phyloP scores from a whole-genome alignment of 805 yeast species.

The Priceomyces haplophilus region DNA sequence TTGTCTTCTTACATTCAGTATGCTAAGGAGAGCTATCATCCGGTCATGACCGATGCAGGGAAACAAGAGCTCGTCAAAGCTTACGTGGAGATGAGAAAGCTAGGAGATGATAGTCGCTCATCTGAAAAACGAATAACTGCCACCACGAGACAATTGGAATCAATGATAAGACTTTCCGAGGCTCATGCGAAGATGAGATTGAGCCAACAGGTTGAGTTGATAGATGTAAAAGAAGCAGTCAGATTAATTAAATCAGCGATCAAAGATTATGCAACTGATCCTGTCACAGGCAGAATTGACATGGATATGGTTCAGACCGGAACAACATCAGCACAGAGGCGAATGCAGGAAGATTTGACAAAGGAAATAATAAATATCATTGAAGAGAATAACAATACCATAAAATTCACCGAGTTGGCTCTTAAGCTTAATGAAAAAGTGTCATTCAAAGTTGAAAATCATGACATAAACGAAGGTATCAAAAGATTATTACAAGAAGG shows the following conservation, averaged over 20 bases:
- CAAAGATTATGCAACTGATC: slow-evolving; percentile 98
- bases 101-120: slow-evolving; percentile 87
- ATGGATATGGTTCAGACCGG: slow-evolving; percentile 98
- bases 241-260: slow-evolving; percentile 90
- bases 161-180: slow-evolving; percentile 90
- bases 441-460: slow-evolving; percentile 61
- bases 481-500: slow-evolving; percentile 70
- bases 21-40: slow-evolving; percentile 82
- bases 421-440: slow-evolving; percentile 64
- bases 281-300: slow-evolving; percentile 92
- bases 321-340: slow-evolving; percentile 81
- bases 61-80: slow-evolving; percentile 80
- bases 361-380: slow-evolving; percentile 57
- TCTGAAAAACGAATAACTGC: slow-evolving; percentile 94
- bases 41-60: slow-evolving; percentile 77
- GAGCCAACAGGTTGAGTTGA: slow-evolving; percentile 62
- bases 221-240: slow-evolving; percentile 91
- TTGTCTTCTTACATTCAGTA: slow-evolving; percentile 87
- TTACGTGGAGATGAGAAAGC: slow-evolving; percentile 89
- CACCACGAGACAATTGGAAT: slow-evolving; percentile 93
- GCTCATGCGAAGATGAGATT: slow-evolving; percentile 98
- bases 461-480: slow-evolving; percentile 66
- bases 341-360: slow-evolving; percentile 67
- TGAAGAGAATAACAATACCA: slow-evolving; percentile 46
- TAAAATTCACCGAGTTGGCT: slow-evolving; percentile 58